phyloP scores from a whole-genome alignment of 2,329 filamentous ascomycete species.

The Aspergillus fumigatus region DNA sequence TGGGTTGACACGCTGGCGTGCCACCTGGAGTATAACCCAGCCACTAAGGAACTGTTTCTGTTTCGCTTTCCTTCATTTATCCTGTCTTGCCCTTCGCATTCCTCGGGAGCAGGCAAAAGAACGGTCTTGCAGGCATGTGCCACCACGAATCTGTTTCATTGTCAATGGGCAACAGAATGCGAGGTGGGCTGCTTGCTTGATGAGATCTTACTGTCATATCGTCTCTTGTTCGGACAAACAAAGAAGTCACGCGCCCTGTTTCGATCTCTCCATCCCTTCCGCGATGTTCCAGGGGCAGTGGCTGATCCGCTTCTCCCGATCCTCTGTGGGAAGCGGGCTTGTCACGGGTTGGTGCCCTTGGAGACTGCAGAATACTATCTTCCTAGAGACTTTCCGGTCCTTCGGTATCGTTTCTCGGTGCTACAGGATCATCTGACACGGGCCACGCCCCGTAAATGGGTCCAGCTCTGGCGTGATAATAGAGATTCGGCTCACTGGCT shows the following conservation, averaged over 20 bases:
- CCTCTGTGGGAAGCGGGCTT: no score
- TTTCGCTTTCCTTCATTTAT: conserved; percentile 7
- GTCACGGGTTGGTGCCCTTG: no score
- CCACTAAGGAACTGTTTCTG: conserved; percentile 3
- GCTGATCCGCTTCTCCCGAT: no score
- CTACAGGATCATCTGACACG: no score
- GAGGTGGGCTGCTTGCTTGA: conserved; percentile 4
- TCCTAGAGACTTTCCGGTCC: no score
- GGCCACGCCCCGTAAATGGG: no score
- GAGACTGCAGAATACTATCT: no score
- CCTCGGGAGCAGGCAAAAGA: background rate
- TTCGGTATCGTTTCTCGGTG: no score
- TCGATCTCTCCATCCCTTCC: background rate
- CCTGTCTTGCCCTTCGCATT: no score
- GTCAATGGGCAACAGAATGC: conserved; percentile 7
- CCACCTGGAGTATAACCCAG: conserved; percentile 6
- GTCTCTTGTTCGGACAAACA: conserved; percentile 7
- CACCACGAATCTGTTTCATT: conserved; percentile 2
- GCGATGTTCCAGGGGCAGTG: no score
- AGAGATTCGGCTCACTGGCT: no score
- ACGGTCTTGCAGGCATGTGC: conserved; percentile 3
- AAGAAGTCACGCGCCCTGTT: conserved; percentile 1
- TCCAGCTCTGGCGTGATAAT: no score
- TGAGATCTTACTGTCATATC: conserved; percentile 5
- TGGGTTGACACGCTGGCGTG: conserved; percentile 6